These are phyloP conservation scores for Fusarium secorum DNA, from an alignment of 2,329 filamentous ascomycete genomes.

Conservation along the genomic window DNA sequence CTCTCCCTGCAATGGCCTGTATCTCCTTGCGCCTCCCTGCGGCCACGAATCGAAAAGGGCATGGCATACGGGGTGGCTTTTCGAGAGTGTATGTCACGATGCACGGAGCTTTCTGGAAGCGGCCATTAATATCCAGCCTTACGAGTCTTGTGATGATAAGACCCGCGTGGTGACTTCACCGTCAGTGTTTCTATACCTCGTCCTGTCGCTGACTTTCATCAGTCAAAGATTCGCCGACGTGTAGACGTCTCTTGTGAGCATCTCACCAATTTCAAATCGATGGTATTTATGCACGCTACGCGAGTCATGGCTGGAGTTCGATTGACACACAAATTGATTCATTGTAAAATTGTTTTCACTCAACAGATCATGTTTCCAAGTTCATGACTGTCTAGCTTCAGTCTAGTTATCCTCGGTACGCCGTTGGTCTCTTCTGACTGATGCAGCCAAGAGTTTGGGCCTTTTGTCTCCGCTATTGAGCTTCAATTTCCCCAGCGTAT, in stretches of 20 bases:
- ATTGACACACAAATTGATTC: neutral
- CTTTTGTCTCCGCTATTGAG: neutral
- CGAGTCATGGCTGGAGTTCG: neutral
- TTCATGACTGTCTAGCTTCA: neutral
- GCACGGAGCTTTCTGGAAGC: neutral
- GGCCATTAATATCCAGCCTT: conserved; percentile 11
- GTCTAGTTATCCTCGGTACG: neutral
- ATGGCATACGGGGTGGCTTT: neutral
- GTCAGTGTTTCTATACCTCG: neutral
- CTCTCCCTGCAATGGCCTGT: neutral
- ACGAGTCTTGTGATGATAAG: neutral
- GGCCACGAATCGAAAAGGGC: neutral
- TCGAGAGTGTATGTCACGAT: neutral
- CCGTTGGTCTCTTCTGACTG: neutral
- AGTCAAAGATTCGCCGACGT: neutral
- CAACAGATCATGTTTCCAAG: neutral
- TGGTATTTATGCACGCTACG: neutral
- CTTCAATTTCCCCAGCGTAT: neutral
- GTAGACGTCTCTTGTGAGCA: neutral
- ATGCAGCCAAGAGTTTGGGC: neutral
- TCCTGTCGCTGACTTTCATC: neutral
- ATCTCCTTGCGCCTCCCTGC: conserved; percentile 6
- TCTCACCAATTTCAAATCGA: neutral
- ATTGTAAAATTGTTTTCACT: neutral
- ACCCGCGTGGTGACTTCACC: neutral